A percentile compares a stretch with the other conserved stretches of the same genome.
phyloP scores from a whole-genome alignment of 2,329 filamentous ascomycete genomes.

The Niveomyces coronatus region DNA sequence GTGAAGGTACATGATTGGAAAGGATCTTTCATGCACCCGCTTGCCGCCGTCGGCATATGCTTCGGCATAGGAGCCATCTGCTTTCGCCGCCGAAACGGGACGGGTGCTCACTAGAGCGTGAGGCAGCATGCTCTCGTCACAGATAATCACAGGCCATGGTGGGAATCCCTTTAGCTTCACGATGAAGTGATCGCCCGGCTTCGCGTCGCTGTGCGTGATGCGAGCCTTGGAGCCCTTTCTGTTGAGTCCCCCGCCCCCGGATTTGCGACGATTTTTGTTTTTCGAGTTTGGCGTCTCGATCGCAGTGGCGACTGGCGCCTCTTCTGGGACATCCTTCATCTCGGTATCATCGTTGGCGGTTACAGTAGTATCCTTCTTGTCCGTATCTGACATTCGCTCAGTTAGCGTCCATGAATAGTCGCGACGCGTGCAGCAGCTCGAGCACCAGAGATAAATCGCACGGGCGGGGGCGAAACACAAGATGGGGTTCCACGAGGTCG shows the following conservation, averaged over 20 bases:
- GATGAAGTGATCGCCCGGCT: constrained; percentile 86
- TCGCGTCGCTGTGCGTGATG: constrained; percentile 63
- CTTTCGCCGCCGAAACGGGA: constrained; percentile 71
- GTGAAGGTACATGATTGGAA: constrained; percentile 86
- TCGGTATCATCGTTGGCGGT: constrained; percentile 41
- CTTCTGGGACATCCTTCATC: constrained; percentile 31
- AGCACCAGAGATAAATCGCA: too few species aligned
- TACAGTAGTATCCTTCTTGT: constrained; percentile 20
- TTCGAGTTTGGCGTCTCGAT: constrained; percentile 28
- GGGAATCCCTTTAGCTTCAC: constrained; percentile 92
- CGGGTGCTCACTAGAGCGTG: constrained; percentile 63
- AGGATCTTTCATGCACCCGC: constrained; percentile 74
- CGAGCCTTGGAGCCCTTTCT: constrained; percentile 73
- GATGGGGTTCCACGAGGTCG: background rate
- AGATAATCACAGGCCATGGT: constrained; percentile 88
- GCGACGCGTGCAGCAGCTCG: background rate
- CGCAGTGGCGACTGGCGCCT: constrained; percentile 19
- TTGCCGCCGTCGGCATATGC: constrained; percentile 84
- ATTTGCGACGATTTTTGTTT: constrained; percentile 58
- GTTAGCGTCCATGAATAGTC: constrained; percentile 1
- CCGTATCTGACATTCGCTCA: constrained; percentile 3
- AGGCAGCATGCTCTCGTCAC: constrained; percentile 90
- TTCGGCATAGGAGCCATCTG: constrained; percentile 78
- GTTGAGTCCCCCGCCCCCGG: constrained; percentile 58
- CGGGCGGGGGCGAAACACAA: too few species aligned